Base-by-base conservation (phyloP, 192 early-diverging fungal species). In the Lunasporangiospora selenospora region DNA sequence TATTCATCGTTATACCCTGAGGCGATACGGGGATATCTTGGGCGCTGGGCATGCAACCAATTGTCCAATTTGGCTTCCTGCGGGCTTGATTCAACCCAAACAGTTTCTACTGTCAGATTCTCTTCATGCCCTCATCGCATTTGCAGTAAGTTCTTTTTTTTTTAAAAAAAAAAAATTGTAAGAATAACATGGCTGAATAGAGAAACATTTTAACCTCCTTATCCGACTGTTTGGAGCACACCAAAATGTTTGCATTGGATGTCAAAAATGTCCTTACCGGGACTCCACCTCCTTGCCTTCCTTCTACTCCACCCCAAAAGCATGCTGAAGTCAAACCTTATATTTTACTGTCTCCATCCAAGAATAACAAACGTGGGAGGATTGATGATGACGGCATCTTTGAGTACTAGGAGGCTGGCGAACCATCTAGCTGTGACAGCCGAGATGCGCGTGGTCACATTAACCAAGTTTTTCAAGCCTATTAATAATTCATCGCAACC, bases 181-280 rank as follows among this genome's bases (percentile, higher is more conserved):
- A 34, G 12, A 18, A 26, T 31, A 39, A 11, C 21, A 13, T 39
- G 0, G 5, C 3, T 18, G 8, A 13, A 23, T 53, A 27, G 10
- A 10, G 19, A 23, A 6, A 24, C 3, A 39, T 34, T 26, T 8
- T 53, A 34, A 19, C 15, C 2, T 11, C 23, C 40, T 10, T 19
- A 19, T 10, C n/a, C n/a, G n/a, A n/a, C n/a, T n/a, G n/a, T n/a
- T 30, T 41, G 53, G 53, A 54, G 32, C 52, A 53, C 36, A 54
- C 53, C 15, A 54, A 15, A 42, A 40, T 30, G 31, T 30, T 30
- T 13, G 33, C 38, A 11, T 39, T 54, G 12, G 53, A 54, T 42
- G 53, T 54, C 27, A 21, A 41, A 6, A 39, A 54, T 9, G 12
- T 26, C 27, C 33, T 54, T 27, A 21, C 38, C 11, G 27, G 13